Percentiles rank a stretch among this genome's conserved stretches.
phyloP scores from a whole-genome alignment of 495 filamentous ascomycete genomes.

The Glutinoglossum americanum region DNA sequence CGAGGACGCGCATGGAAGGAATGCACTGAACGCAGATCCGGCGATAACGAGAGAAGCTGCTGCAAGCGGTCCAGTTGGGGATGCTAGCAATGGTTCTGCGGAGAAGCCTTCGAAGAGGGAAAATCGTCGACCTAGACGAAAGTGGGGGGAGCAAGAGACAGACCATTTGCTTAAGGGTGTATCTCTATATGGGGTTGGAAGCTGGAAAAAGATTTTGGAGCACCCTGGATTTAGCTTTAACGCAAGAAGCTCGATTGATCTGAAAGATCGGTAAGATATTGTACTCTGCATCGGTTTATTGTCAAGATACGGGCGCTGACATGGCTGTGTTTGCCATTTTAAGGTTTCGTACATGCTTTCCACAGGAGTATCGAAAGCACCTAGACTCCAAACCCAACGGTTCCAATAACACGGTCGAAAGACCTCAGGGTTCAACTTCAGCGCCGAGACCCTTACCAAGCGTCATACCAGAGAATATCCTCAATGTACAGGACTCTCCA shows the following conservation, averaged over 20 bases:
- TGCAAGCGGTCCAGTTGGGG: not conserved
- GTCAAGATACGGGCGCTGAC: conserved; percentile 6
- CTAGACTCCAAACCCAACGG: not conserved
- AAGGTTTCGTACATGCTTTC: conserved; percentile 55
- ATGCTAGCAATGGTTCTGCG: not conserved
- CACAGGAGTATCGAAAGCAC: conserved; percentile 18
- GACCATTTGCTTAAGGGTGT: conserved; percentile 56
- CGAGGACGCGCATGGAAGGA: not conserved
- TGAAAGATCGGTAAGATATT: conserved; percentile 51
- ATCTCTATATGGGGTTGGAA: conserved; percentile 61
- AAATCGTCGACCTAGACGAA: not conserved
- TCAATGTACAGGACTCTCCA: not conserved
- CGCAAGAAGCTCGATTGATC: conserved; percentile 49
- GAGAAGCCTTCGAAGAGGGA: not conserved
- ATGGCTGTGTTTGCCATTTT: not conserved
- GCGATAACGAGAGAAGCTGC: not conserved
- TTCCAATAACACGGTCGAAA: not conserved
- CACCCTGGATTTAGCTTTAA: conserved; percentile 57
- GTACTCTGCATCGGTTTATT: not conserved
- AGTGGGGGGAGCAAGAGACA: conserved; percentile 76
- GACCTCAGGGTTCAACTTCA: not conserved
- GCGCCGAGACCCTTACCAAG: not conserved
- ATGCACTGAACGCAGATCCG: not conserved
- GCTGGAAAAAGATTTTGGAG: conserved; percentile 70
- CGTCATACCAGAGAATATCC: not conserved